Base-by-base conservation (phyloP, 805 yeast genomes). In the Kodamaea lidongshanica region DNA sequence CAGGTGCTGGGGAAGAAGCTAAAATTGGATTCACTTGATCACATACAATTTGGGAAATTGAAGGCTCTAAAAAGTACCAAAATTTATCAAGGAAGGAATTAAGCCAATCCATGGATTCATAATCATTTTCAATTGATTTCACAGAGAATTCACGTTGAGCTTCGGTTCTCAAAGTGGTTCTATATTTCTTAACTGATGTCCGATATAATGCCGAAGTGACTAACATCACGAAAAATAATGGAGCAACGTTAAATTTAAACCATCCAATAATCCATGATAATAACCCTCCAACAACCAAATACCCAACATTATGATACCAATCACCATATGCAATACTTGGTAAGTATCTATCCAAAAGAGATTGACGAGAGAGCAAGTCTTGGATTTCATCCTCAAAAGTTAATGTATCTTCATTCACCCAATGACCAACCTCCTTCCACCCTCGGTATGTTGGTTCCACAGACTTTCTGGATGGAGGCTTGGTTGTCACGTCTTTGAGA, bases 91-190 rank as follows among this genome's bases (percentile, higher is more conserved):
- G 54, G 47, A 94, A 81, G 15, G 76, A 74, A 56, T 92, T 92
- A 42, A 85, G 65, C 99, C 99, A 92, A 50, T 92, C 96, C 82
- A 92, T 74, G 5, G 95, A 71, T 60, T 92, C 98, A 42, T 79
- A 79, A 52, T 89, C 96, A 48, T 77, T 73, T 56, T 92, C 97
- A 40, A 88, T 79, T 27, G 72, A 72, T 48, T 74, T 76, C 27
- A 86, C 75, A 11, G 92, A 79, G 48, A 82, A 76, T 50, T 89
- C 95, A 44, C 95, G 76, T 49, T 86, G 88, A 16, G 92, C 81
- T 34, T 74, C 77, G 39, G 86, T 87, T 48, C 96, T 73, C 39
- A 86, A 67, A 3, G 60, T 50, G 6, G 78, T 68, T 49, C 96
- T 74, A 58, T 88, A 79, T 45, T 80, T 79, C 48, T 89, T 77